Base-by-base conservation (phyloP, 805 yeast genomes). In the Teunomyces aglyptinius region DNA sequence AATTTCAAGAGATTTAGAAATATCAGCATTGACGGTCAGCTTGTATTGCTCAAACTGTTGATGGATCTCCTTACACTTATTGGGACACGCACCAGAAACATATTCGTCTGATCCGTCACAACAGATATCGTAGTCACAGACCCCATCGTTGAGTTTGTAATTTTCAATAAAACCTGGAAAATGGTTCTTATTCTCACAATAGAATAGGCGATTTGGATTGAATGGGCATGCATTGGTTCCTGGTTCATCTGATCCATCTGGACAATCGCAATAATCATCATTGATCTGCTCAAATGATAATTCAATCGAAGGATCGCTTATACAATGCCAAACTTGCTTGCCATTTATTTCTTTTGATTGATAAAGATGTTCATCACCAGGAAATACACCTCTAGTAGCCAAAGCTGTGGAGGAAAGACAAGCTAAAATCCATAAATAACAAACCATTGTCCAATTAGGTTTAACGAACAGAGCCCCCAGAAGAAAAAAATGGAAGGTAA, bases 231-330 rank as follows among this genome's bases (percentile, higher is more conserved):
- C 97, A 33, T 85, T 71, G 0, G 98, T 92, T 0, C 97, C 97
- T 0, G 97, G 97, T 64, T 94, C 98, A 68, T 94, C 99, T 4
- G 91, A 82, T 0, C 98, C 98, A 67, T 94, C 99, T 0, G 97
- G 97, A 69, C 98, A 92, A 59, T 94, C 98, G 67, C 98, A 92
- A 59, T 77, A 85, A 56, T 90, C 86, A 64, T 94, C 97, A 62
- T 92, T 92, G 55, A 92, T 76, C 58, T 83, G 86, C 31, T 70
- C 70, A 43, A 72, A 71, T 34, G 83, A 72, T 15, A 92, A 65
- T 16, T 70, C 71, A 4, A 89, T 79, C n/a, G 80, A 76, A 0
- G 94, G 85, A 57, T 86, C 76, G 27, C 66, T 57, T 31, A 92
- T 63, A 68, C 98, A 92, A 5, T 71, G 65, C 89, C 94, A 92